Percentiles rank a stretch among this genome's conserved stretches.
Evolutionary conservation across 2,329 filamentous ascomycete species (phyloP).

Genomic region (Hymenoscyphus fraxineus): DNA sequence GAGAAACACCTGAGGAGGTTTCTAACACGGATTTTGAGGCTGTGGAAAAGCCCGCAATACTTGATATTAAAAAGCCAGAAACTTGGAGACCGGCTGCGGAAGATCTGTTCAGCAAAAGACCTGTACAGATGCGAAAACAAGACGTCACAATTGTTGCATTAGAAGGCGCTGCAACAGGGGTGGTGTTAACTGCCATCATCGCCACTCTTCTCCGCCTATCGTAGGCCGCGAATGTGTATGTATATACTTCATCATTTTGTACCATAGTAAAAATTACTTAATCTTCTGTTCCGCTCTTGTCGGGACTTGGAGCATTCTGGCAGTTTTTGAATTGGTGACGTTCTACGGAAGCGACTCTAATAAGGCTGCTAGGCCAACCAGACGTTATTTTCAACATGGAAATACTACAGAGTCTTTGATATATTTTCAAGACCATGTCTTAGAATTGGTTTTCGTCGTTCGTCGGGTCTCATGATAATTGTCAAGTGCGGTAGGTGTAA

Average conservation of each 20-base stretch:
- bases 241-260: slow-evolving; percentile 26
- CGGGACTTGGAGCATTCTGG: not conserved
- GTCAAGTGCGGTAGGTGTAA: no score
- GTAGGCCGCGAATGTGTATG: slow-evolving; percentile 24
- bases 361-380: no score
- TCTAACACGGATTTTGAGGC: slow-evolving; percentile 19
- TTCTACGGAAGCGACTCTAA: not conserved
- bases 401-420: no score
- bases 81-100: slow-evolving; percentile 47
- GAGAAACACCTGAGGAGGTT: slow-evolving; percentile 10
- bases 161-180: slow-evolving; percentile 65
- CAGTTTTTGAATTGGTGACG: not conserved
- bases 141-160: slow-evolving; percentile 68
- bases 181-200: slow-evolving; percentile 49
- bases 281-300: slow-evolving; percentile 1
- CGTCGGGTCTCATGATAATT: no score
- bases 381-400: no score
- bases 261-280: slow-evolving; percentile 25
- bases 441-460: no score
- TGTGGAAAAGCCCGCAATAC: slow-evolving; percentile 21
- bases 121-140: slow-evolving; percentile 60
- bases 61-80: slow-evolving; percentile 24
- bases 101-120: slow-evolving; percentile 64
- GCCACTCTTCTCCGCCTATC: slow-evolving; percentile 30
- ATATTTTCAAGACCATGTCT: no score